Percentiles rank a stretch among this genome's conserved stretches.
Evolutionary conservation across 1,139 yeast genomes (phyloP).

Genomic region (Insectozyma bohioensis): DNA sequence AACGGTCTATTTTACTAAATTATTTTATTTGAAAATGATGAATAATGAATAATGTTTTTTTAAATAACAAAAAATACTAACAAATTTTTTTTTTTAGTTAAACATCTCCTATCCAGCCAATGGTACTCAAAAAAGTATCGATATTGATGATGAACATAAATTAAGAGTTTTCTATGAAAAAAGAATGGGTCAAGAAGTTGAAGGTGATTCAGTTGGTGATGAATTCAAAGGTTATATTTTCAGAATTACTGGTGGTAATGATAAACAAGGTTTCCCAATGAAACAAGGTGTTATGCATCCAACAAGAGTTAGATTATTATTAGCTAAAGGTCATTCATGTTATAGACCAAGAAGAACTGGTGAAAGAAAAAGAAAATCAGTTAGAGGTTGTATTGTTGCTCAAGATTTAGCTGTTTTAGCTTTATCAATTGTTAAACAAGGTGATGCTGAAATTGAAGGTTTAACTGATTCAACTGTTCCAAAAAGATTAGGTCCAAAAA

Average conservation of each 20-base stretch:
- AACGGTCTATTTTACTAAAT: too few relatives aligned
- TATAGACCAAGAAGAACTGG: conserved; percentile 99
- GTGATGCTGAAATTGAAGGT: conserved; percentile 94
- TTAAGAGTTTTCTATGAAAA: conserved; percentile 98
- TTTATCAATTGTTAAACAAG: conserved; percentile 93
- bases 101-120: conserved; percentile 99
- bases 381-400: conserved; percentile 99
- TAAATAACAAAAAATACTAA: conserved; percentile 18
- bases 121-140: conserved; percentile 98
- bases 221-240: conserved; percentile 99
- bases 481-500: conserved; percentile 99
- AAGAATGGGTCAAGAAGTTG: conserved; percentile 99
- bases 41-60: too few relatives aligned
- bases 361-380: conserved; percentile 99
- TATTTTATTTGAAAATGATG: too few relatives aligned
- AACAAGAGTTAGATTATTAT: conserved; percentile 96
- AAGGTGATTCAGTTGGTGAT: conserved; percentile 97
- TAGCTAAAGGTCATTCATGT: conserved; percentile 95
- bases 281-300: conserved; percentile 99
- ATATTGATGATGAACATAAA: conserved; percentile 98
- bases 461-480: conserved; percentile 92
- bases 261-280: conserved; percentile 99
- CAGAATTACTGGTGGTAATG: conserved; percentile 99
- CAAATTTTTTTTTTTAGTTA: conserved; percentile 53
- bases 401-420: conserved; percentile 96